phyloP scores from a whole-genome alignment of 1,284 basidiomycete genomes.

The Pyrrhoderma noxium region DNA sequence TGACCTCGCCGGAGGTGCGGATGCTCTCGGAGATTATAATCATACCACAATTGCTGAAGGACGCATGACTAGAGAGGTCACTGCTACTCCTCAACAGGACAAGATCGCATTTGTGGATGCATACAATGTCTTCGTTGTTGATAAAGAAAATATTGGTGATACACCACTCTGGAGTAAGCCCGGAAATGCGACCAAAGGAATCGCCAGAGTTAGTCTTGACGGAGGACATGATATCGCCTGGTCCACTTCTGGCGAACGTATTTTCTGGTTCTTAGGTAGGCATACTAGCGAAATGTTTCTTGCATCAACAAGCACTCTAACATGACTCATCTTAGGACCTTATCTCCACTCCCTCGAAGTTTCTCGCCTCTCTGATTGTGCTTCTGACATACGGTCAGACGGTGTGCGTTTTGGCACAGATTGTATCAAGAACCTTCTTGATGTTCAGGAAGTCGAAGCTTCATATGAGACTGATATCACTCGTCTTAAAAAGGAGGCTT shows the following conservation, averaged over 20 bases:
- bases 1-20: conserved; percentile 40
- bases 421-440: conserved; percentile 46
- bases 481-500: conserved; percentile 48
- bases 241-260: conserved; percentile 50
- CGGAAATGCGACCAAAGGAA: conserved; percentile 50
- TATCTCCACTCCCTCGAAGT: conserved; percentile 56
- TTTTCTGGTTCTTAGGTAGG: conserved; percentile 68
- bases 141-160: conserved; percentile 28
- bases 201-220: conserved; percentile 57
- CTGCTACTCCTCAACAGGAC: conserved; percentile 27
- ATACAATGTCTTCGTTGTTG: conserved; percentile 50
- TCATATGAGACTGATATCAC: conserved; percentile 53
- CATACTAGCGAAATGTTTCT: too few relatives aligned
- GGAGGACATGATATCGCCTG: conserved; percentile 64
- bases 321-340: conserved; percentile 38
- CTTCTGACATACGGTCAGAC: conserved; percentile 40
- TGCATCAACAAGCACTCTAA: neutral
- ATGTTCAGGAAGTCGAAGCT: conserved; percentile 49
- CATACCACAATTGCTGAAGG: conserved; percentile 46
- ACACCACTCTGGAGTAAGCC: conserved; percentile 61
- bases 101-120: conserved; percentile 53
- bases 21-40: conserved; percentile 42
- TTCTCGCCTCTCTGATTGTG: conserved; percentile 42
- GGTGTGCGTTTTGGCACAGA: conserved; percentile 46
- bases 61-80: conserved; percentile 48